Base-by-base conservation (phyloP, 352 stramenopile genomes). In the Pythium phragmiticola region DNA sequence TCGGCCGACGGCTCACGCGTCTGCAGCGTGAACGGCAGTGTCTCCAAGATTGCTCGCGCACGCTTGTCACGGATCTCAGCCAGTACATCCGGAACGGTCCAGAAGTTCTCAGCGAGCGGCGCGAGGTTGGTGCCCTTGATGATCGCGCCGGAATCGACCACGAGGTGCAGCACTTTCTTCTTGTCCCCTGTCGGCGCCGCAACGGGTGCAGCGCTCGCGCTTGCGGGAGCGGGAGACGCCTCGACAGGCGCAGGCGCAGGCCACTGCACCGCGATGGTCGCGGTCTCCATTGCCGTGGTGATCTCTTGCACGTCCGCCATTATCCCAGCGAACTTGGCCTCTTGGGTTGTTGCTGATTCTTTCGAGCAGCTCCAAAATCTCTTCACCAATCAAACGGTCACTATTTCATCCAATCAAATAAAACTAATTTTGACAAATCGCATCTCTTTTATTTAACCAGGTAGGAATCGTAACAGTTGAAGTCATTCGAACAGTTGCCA, bases 111-210 rank as follows among this genome's bases (percentile, higher is more conserved):
- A 12, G 87, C 85, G 21, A 96, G 69, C 30, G 79, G 66, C 17
- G 69, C 76, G 42, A 96, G 57, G 63, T 93, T 88, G 0, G 86
- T 90, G 71, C 83, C 77, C 63, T 94, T 96, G 74, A 96, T 96
- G 64, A 96, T 91, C 26, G 84, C 87, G 50, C 87, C 87, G 4
- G 87, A 94, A 73, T 96, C 87, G 45, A 96, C 76, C 26, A 96
- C 82, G 16, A 96, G 65, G 61, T 94, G 79, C 34, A 77, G 59
- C 49, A 94, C 76, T 68, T 93, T 92, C 74, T 89, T 89, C 36
- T 69, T 73, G 9, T 66, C 73, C 16, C 30, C 57, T 14, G 56
- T 26, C 2, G 47, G 48, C 8, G 43, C 28, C 21, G 52, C 16
- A 42, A 57, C 8, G n/a, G 53, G 51, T 51, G 49, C 11, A 33